Conservation (phyloP, 257 asterid species). For the Eustoma russellianum region DNA sequence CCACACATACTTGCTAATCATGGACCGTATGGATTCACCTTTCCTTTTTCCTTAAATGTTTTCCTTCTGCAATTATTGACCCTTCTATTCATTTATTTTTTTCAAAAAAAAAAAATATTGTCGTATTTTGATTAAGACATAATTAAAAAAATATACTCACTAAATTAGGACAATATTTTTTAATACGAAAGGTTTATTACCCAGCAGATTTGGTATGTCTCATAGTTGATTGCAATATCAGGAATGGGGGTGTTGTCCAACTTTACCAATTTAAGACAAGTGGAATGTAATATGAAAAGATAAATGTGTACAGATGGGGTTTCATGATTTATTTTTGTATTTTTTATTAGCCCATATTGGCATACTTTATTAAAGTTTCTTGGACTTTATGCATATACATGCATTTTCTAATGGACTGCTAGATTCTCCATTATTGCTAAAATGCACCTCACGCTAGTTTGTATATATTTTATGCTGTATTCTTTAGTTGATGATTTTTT, state of each 20-base stretch:
- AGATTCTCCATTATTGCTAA: conserved; percentile 21
- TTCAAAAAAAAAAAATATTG: background rate
- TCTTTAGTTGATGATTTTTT: conserved; percentile 5
- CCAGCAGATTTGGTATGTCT: background rate
- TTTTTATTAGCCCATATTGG: conserved; percentile 1
- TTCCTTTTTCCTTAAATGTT: background rate
- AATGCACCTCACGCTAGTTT: conserved; percentile 39
- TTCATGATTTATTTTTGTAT: conserved; percentile 4
- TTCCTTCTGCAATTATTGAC: background rate
- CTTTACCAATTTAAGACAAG: conserved; percentile 15
- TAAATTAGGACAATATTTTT: too few relatives aligned
- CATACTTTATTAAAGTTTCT: conserved; percentile 4
- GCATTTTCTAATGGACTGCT: conserved; percentile 15
- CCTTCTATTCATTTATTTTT: background rate
- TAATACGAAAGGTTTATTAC: too few relatives aligned
- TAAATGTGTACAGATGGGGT: conserved; percentile 2
- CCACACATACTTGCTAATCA: too few relatives aligned
- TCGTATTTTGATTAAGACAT: background rate
- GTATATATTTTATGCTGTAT: conserved; percentile 6
- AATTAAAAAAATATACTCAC: too few relatives aligned
- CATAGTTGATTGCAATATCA: conserved; percentile 1
- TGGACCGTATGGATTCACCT: conserved; percentile 1
- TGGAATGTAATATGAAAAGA: conserved; percentile 3
- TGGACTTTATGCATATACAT: background rate
- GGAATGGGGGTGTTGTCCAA: conserved; percentile 13